Evolutionary conservation across 2,329 filamentous ascomycete species (phyloP), one percentile per base, ranked within the genome.

Genomic region (Xylaria sp.): DNA sequence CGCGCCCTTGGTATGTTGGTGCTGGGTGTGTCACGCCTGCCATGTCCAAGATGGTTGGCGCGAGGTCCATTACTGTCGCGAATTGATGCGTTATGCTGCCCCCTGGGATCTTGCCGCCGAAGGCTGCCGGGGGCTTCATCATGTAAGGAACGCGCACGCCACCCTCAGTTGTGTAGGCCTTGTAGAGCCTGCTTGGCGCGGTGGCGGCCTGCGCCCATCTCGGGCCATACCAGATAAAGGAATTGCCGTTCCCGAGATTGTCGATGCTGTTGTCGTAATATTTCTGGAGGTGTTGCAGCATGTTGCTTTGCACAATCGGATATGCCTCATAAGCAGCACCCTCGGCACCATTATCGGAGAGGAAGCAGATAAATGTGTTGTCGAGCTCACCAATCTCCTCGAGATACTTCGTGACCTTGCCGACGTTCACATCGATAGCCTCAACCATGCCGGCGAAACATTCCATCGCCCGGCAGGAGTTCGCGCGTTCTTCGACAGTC

Each of bases 381-480:
- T 91, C 88, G 0, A 88, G 81, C 75, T 91, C 88, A 65, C 84
- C 86, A 1, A 84, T 86, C 52, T 83, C 76, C 66, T 86, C 80
- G 2, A 90, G 82, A 72, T 89, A 86, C 44, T 87, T 80, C 25
- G 89, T 79, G 2, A 90, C 85, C 65, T 86, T 86, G 46, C 88
- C 88, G 20, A 91, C 84, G 67, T 89, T 88, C 66, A 77, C 76
- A 73, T 91, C 89, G 63, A 90, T 90, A 61, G 82, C 82, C 66
- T 90, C 88, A 2, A 90, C 88, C 87, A 91, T 91, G 13, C 82
- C 89, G 0, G 89, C 88, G 67, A 87, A 91, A 3, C 87, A 84
- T 73, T 90, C 88, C 88, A 90, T 90, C 0, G 86, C 84, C 28
- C 80, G 83, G 73, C 77, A 83, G 9, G 86, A 87, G 65, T 84